A percentile compares a stretch with the other conserved stretches of the same genome.
phyloP scores from a whole-genome alignment of 164 flowering plant species.

The Tinospora cordifolia region DNA sequence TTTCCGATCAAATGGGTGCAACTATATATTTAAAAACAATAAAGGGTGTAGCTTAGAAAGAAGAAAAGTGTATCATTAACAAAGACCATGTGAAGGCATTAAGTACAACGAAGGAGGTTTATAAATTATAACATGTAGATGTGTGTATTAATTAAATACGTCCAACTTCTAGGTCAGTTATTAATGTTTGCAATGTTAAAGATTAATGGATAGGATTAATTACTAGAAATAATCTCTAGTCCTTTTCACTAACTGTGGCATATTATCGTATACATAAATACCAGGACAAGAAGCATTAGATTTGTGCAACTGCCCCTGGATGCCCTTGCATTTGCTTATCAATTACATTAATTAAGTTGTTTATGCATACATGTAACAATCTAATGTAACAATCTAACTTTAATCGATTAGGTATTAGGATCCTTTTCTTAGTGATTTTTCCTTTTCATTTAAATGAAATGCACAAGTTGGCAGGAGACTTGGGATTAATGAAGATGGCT shows the following conservation, averaged over 20 bases:
- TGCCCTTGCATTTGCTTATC: background rate
- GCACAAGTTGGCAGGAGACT: conserved; percentile 1
- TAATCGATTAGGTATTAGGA: background rate
- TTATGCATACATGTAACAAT: no score
- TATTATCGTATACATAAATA: no score
- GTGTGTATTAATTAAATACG: background rate
- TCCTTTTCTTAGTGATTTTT: background rate
- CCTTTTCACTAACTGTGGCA: background rate
- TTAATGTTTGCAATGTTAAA: background rate
- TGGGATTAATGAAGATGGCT: conserved; percentile 1
- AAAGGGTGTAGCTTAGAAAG: background rate
- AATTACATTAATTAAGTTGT: background rate
- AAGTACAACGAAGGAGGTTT: no score
- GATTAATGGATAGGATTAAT: background rate
- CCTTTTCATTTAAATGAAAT: background rate
- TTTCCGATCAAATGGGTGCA: background rate
- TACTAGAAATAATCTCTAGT: background rate
- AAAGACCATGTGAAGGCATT: conserved; percentile 1
- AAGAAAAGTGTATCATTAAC: background rate
- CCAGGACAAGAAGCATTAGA: background rate
- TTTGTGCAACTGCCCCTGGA: background rate
- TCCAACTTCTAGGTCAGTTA: background rate
- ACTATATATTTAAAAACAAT: background rate
- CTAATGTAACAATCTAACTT: background rate
- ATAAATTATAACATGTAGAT: no score